Conservation (phyloP, 176 grass and related monocot genomes). For the Ensete ventricosum region DNA sequence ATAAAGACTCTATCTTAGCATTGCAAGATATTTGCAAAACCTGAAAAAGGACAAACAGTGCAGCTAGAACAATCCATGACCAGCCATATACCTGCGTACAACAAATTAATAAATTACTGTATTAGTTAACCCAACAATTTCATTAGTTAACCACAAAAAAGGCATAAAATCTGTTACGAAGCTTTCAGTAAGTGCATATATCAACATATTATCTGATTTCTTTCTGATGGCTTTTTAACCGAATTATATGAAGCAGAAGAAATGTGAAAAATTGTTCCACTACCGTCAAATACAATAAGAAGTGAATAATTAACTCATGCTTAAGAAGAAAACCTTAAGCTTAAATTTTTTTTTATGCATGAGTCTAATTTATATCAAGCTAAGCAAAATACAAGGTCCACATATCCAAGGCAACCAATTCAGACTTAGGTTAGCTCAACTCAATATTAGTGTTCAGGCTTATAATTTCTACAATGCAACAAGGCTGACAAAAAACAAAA, state of each 20-base stretch:
- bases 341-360: not conserved
- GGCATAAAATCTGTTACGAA: not conserved
- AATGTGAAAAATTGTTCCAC: not conserved
- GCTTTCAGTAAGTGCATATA: not conserved
- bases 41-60: slow-evolving; percentile 57
- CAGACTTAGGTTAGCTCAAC: too few species aligned
- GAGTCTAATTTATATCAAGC: not conserved
- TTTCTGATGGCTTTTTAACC: not conserved
- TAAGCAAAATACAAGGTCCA: not conserved
- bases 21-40: slow-evolving; percentile 24
- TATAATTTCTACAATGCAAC: too few species aligned
- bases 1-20: not conserved
- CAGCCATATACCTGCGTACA: slow-evolving; percentile 65
- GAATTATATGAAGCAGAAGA: not conserved
- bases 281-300: not conserved
- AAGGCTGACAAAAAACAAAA: too few species aligned
- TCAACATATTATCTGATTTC: not conserved
- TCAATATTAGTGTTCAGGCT: too few species aligned
- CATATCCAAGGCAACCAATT: too few species aligned
- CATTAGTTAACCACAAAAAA: not conserved
- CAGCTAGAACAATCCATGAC: slow-evolving; percentile 79
- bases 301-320: not conserved
- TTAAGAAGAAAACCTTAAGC: not conserved
- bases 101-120: slow-evolving; percentile 6
- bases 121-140: not conserved